These are phyloP conservation scores for Hamamelis virginiana DNA, from an alignment of 164 flowering plant genomes.

Conservation along the genomic window DNA sequence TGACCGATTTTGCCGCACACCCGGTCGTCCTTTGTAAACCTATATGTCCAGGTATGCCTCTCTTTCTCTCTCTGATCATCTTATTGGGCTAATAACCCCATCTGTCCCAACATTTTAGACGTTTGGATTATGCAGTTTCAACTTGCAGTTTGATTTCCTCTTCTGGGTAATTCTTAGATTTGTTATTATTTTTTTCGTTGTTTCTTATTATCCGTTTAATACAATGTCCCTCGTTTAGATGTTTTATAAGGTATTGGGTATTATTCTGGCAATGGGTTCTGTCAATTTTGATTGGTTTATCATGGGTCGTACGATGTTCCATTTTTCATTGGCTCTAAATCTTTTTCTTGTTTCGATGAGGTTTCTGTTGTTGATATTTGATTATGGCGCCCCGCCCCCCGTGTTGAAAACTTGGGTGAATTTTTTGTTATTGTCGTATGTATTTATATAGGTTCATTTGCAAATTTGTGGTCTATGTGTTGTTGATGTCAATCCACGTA, in stretches of 20 bases:
- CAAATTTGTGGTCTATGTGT: too few relatives aligned
- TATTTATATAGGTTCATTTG: too few relatives aligned
- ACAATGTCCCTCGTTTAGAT: too few relatives aligned
- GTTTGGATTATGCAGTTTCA: background rate
- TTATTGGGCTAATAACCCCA: background rate
- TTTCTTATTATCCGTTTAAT: background rate
- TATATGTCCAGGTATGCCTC: slow-evolving; percentile 17
- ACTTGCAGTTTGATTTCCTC: slow-evolving; percentile 19
- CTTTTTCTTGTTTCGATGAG: too few relatives aligned
- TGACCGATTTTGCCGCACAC: slow-evolving; percentile 29
- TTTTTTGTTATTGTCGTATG: too few relatives aligned
- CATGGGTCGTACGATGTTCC: background rate
- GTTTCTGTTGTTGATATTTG: too few relatives aligned
- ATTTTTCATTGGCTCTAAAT: too few relatives aligned
- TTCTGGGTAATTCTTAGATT: slow-evolving; percentile 17
- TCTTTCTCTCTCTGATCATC: too few relatives aligned
- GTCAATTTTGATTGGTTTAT: slow-evolving; percentile 1
- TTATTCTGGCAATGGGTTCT: background rate
- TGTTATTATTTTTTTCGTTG: background rate
- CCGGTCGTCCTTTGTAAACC: slow-evolving; percentile 27
- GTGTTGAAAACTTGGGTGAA: too few relatives aligned
- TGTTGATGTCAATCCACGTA: too few relatives aligned
- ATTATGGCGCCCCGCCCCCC: too few relatives aligned
- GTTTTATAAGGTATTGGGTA: background rate
- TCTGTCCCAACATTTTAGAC: background rate